phyloP scores from a whole-genome alignment of 495 filamentous ascomycete genomes.

The Sphaerosporella brunnea region DNA sequence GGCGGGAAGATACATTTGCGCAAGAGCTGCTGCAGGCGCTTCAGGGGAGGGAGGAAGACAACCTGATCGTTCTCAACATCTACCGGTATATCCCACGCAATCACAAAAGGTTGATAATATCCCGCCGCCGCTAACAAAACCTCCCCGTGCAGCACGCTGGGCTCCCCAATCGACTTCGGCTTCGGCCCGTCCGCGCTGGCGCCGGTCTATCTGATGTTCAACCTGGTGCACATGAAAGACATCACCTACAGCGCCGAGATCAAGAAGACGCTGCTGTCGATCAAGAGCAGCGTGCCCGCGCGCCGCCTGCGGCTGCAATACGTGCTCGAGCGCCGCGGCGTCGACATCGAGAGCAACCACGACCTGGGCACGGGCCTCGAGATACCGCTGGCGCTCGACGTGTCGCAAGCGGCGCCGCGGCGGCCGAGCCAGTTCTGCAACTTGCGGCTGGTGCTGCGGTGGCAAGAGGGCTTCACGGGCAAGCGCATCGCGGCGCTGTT shows the following conservation, averaged over 20 bases:
- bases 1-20: not conserved
- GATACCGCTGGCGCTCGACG: not conserved
- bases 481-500: not conserved
- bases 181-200: conserved; percentile 17
- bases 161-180: conserved; percentile 9
- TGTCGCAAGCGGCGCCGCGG: not conserved
- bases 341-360: not conserved
- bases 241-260: not conserved
- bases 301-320: not conserved
- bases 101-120: not conserved
- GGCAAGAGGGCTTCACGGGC: not conserved
- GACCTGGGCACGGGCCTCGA: not conserved
- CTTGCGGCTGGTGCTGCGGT: not conserved
- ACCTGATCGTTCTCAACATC: conserved; percentile 16
- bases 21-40: not conserved
- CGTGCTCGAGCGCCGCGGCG: not conserved
- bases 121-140: not conserved
- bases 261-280: not conserved
- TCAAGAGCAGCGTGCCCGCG: not conserved
- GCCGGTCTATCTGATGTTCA: conserved; percentile 16
- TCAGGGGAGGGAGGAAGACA: conserved; percentile 7
- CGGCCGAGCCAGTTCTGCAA: not conserved
- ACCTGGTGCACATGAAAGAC: not conserved
- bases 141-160: conserved; percentile 9
- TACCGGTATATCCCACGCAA: conserved; percentile 9